Percentiles rank a stretch among this genome's conserved stretches.
These are phyloP conservation scores for Chlorella ohadii DNA, from an alignment of 139 green algal species.

Conservation along the genomic window DNA sequence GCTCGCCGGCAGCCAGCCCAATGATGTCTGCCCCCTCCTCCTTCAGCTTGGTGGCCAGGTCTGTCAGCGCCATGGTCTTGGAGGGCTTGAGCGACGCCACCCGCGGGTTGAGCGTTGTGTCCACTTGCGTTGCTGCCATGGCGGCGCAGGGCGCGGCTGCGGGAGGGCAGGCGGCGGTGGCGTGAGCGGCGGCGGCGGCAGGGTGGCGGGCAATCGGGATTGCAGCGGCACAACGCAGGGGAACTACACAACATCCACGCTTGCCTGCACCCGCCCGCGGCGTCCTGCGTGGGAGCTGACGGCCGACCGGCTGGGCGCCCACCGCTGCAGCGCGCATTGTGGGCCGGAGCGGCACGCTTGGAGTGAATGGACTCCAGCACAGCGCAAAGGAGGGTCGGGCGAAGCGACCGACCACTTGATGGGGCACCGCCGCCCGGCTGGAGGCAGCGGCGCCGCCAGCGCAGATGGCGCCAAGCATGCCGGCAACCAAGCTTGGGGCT, in stretches of 20 bases:
- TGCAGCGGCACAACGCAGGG: neutral
- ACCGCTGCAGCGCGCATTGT: slow-evolving; percentile 3
- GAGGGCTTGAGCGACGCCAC: slow-evolving; percentile 83
- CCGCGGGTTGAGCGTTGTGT: slow-evolving; percentile 71
- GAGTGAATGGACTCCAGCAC: too few relatives aligned
- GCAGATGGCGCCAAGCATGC: too few relatives aligned
- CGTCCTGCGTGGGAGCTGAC: neutral
- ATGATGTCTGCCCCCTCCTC: slow-evolving; percentile 91
- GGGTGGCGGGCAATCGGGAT: neutral
- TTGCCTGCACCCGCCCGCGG: neutral
- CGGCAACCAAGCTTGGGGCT: too few relatives aligned
- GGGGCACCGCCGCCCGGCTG: too few relatives aligned
- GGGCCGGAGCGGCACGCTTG: too few relatives aligned
- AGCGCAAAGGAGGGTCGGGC: too few relatives aligned
- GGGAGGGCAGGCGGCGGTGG: neutral
- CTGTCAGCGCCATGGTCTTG: slow-evolving; percentile 96
- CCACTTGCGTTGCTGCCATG: slow-evolving; percentile 12
- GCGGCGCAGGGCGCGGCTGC: neutral
- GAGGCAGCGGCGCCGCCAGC: too few relatives aligned
- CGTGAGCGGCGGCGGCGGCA: too few relatives aligned
- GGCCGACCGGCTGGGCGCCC: neutral
- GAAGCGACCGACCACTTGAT: too few relatives aligned
- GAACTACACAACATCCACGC: neutral
- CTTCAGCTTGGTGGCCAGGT: slow-evolving; percentile 80
- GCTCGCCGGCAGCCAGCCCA: slow-evolving; percentile 92